Evolutionary conservation across 106 monocot species (phyloP).

Genomic region (Platanthera guangdongensis): DNA sequence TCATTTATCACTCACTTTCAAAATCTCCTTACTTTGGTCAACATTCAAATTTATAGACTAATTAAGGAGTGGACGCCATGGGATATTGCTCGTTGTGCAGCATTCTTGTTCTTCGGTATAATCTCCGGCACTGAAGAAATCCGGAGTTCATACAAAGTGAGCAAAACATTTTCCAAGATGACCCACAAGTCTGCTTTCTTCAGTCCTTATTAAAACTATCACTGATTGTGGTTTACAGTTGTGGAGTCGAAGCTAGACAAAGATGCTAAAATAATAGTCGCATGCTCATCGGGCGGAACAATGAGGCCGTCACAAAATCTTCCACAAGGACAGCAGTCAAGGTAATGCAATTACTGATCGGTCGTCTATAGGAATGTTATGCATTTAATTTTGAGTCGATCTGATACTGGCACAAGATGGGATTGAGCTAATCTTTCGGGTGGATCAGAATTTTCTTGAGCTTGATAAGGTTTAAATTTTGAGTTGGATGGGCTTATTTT

Average conservation of each 20-base stretch:
- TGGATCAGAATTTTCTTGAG: too few relatives aligned
- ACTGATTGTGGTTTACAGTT: constrained; percentile 24
- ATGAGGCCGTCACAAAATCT: constrained; percentile 79
- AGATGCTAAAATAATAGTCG: constrained; percentile 91
- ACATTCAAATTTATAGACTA: constrained; percentile 84
- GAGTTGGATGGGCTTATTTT: too few relatives aligned
- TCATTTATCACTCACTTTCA: too few relatives aligned
- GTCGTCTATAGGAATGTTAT: too few relatives aligned
- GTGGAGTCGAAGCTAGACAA: constrained; percentile 81
- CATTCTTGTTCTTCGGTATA: constrained; percentile 94
- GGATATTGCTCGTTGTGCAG: constrained; percentile 88
- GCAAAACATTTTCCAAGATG: neutral
- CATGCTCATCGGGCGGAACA: constrained; percentile 82
- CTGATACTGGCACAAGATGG: too few relatives aligned
- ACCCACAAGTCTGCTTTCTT: neutral
- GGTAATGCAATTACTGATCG: constrained; percentile 21
- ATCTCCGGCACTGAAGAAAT: constrained; percentile 90
- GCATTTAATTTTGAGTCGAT: too few relatives aligned
- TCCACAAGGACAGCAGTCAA: constrained; percentile 83
- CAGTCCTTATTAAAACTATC: neutral
- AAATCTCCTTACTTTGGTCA: constrained; percentile 20
- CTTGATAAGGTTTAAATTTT: too few relatives aligned
- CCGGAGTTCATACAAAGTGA: constrained; percentile 83
- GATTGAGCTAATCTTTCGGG: too few relatives aligned
- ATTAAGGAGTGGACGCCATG: constrained; percentile 98